Conservation (phyloP, 1,139 yeast species). For the Nadsonia starkeyi-henricii region DNA sequence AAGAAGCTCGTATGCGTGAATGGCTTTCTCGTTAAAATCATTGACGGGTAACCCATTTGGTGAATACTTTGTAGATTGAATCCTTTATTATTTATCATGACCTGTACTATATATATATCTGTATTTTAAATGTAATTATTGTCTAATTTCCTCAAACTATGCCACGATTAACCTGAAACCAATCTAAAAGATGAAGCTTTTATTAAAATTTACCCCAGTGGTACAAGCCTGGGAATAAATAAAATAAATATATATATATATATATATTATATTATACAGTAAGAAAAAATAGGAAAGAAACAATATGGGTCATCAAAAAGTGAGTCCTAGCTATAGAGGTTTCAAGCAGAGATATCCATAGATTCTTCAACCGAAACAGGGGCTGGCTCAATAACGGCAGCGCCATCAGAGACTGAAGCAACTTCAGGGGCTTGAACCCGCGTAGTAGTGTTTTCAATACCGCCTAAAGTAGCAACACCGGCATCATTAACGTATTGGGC, state of each 20-base stretch:
- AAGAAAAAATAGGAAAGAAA: not conserved
- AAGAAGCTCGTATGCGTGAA: not conserved
- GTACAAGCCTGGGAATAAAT: no score
- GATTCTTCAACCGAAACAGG: slow-evolving; percentile 8
- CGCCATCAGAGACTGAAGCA: not conserved
- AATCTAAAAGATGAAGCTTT: no score
- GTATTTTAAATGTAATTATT: no score
- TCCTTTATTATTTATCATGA: no score
- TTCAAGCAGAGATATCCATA: slow-evolving; percentile 9
- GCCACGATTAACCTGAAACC: no score
- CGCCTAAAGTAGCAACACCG: slow-evolving; percentile 15
- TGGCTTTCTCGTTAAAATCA: not conserved
- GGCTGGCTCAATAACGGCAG: not conserved
- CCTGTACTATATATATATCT: no score
- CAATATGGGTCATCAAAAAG: not conserved
- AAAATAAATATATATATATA: slow-evolving; percentile 3
- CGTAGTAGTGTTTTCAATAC: slow-evolving; percentile 1
- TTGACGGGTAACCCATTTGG: no score
- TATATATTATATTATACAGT: not conserved
- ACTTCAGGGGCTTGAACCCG: slow-evolving; percentile 1
- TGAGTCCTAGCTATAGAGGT: not conserved
- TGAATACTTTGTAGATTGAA: no score
- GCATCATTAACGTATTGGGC: slow-evolving; percentile 15
- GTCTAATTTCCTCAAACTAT: no score
- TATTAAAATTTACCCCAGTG: no score